These are phyloP conservation scores for Globisporangium cylindrosporum DNA, from an alignment of 352 stramenopile species.

Conservation along the genomic window DNA sequence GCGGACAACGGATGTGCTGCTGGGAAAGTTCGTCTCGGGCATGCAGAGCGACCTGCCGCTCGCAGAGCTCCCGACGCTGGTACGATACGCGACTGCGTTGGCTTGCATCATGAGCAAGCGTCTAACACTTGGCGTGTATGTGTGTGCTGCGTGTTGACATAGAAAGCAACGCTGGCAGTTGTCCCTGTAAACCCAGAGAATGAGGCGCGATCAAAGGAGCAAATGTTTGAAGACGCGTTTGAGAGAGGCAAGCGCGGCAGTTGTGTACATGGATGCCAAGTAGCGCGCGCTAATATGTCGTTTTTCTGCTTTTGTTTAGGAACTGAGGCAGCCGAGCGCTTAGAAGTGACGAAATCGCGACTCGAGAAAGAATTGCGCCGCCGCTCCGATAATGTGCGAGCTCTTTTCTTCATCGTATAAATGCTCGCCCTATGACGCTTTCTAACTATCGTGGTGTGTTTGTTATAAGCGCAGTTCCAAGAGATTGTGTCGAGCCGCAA, in stretches of 20 bases:
- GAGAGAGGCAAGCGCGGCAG: constrained; percentile 27
- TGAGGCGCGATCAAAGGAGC: constrained; percentile 31
- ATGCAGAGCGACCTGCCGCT: constrained; percentile 42
- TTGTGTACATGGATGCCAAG: too few relatives aligned
- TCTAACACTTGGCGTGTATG: neutral
- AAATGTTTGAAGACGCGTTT: constrained; percentile 57
- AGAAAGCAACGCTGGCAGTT: constrained; percentile 64
- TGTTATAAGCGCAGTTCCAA: constrained; percentile 37
- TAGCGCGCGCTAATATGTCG: too few relatives aligned
- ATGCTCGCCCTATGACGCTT: neutral
- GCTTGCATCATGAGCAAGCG: neutral
- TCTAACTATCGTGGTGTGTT: neutral
- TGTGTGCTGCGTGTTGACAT: constrained; percentile 4
- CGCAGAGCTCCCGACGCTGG: constrained; percentile 47
- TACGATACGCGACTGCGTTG: constrained; percentile 1
- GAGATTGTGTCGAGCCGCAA: constrained; percentile 68
- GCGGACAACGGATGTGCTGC: constrained; percentile 47
- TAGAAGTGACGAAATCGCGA: constrained; percentile 61
- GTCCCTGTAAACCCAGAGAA: constrained; percentile 34
- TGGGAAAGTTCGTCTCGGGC: constrained; percentile 35
- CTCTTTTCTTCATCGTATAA: neutral
- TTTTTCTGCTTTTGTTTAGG: constrained; percentile 3
- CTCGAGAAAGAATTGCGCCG: constrained; percentile 66
- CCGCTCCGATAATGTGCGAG: constrained; percentile 36
- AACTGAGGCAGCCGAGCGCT: constrained; percentile 55